Evolutionary conservation across 805 yeast species (phyloP).

Genomic region (Saccharomycopsis synnaedendra): DNA sequence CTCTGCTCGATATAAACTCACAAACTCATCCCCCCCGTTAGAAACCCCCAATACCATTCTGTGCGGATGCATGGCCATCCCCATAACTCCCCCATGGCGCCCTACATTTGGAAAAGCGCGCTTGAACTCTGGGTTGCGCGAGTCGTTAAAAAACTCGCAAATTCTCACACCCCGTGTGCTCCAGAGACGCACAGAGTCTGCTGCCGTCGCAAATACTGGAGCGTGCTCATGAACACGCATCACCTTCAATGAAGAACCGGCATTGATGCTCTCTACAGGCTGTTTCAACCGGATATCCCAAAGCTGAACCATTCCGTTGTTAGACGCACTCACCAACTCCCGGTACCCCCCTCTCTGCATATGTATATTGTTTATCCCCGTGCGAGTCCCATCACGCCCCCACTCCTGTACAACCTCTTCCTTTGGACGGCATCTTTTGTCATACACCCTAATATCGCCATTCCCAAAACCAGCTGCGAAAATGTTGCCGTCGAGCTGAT

Average conservation of each 20-base stretch:
- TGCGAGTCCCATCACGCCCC: slow-evolving; percentile 35
- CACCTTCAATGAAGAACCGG: slow-evolving; percentile 46
- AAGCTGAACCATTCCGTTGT: slow-evolving; percentile 71
- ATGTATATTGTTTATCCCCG: slow-evolving; percentile 65
- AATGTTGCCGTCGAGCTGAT: slow-evolving; percentile 77
- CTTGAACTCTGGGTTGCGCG: slow-evolving; percentile 17
- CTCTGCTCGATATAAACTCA: too few species aligned
- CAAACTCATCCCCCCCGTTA: too few species aligned
- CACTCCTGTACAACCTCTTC: slow-evolving; percentile 81
- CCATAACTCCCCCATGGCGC: slow-evolving; percentile 37
- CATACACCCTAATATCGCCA: slow-evolving; percentile 81
- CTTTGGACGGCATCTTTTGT: slow-evolving; percentile 72
- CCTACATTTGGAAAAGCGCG: slow-evolving; percentile 21
- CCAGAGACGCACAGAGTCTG: slow-evolving; percentile 69
- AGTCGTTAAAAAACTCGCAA: slow-evolving; percentile 40
- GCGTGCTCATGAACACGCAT: slow-evolving; percentile 93
- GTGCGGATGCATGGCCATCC: slow-evolving; percentile 82
- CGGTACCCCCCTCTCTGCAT: slow-evolving; percentile 96
- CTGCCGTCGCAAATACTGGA: slow-evolving; percentile 83
- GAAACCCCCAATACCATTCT: slow-evolving; percentile 38
- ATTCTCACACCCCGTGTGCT: slow-evolving; percentile 73
- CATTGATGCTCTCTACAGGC: slow-evolving; percentile 58
- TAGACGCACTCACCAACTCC: slow-evolving; percentile 74
- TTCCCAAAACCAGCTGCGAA: slow-evolving; percentile 72
- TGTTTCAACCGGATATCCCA: slow-evolving; percentile 81